phyloP scores from a whole-genome alignment of 192 early-diverging fungal species.

The Coemansia erecta region DNA sequence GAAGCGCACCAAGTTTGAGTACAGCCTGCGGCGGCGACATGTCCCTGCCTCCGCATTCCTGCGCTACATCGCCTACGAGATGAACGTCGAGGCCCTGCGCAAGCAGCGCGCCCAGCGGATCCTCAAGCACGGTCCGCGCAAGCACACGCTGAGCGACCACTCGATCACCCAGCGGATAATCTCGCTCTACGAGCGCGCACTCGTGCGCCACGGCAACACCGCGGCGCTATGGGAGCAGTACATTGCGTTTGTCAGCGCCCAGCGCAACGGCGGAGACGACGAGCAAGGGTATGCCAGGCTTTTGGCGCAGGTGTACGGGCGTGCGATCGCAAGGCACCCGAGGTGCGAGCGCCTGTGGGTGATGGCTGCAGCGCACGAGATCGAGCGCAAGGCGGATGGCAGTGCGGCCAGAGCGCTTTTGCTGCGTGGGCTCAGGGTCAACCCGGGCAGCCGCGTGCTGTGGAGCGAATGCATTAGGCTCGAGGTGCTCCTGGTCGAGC shows the following conservation, averaged over 20 bases:
- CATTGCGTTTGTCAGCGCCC: constrained; percentile 73
- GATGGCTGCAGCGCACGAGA: constrained; percentile 86
- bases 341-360: constrained; percentile 84
- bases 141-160: constrained; percentile 70
- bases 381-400: constrained; percentile 79
- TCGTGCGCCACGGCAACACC: constrained; percentile 78
- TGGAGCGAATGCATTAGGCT: constrained; percentile 95
- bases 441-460: constrained; percentile 64
- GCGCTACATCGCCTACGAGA: constrained; percentile 93
- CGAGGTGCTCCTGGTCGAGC: constrained; percentile 84
- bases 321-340: constrained; percentile 87
- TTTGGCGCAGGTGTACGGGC: constrained; percentile 72
- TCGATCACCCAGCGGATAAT: constrained; percentile 73
- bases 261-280: constrained; percentile 10
- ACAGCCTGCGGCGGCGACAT: constrained; percentile 77
- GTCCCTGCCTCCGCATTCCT: constrained; percentile 75
- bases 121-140: constrained; percentile 38
- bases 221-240: constrained; percentile 87
- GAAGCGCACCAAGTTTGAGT: constrained; percentile 86
- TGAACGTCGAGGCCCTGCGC: constrained; percentile 82
- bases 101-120: constrained; percentile 68
- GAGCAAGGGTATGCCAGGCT: constrained; percentile 47
- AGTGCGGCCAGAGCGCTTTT: constrained; percentile 73
- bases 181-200: constrained; percentile 73
- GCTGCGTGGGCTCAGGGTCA: constrained; percentile 83